These are phyloP conservation scores for Podaxis mareebaensis DNA, from an alignment of 768 basidiomycete species.

Conservation along the genomic window DNA sequence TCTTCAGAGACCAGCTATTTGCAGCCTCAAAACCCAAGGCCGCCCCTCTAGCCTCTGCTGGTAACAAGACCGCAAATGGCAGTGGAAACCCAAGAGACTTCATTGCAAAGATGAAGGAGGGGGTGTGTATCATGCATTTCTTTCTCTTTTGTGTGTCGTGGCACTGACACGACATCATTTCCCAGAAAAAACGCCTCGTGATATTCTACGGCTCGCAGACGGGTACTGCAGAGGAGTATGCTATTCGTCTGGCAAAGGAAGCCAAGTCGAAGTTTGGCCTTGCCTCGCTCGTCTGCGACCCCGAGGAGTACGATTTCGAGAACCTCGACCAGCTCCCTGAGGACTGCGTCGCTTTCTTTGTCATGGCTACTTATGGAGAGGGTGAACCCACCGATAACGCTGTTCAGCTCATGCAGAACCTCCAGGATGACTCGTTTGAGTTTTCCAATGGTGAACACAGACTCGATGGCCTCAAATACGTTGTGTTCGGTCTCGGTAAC, in stretches of 20 bases:
- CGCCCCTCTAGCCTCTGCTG: conserved; percentile 32
- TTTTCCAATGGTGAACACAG: conserved; percentile 79
- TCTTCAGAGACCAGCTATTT: conserved; percentile 84
- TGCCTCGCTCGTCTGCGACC: conserved; percentile 95
- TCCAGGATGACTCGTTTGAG: conserved; percentile 84
- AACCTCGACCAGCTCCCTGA: conserved; percentile 90
- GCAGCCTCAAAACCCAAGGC: conserved; percentile 63
- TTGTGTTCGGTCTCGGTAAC: conserved; percentile 92
- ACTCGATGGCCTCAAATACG: conserved; percentile 88
- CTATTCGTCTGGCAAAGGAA: conserved; percentile 96
- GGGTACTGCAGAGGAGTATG: conserved; percentile 97
- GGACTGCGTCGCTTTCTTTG: conserved; percentile 88
- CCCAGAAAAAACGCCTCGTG: conserved; percentile 91
- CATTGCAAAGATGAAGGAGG: conserved; percentile 90
- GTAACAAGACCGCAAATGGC: conserved; percentile 53
- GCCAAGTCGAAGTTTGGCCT: conserved; percentile 96
- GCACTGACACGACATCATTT: conserved; percentile 14
- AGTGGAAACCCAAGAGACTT: conserved; percentile 92
- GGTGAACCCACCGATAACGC: conserved; percentile 99
- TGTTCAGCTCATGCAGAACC: conserved; percentile 89
- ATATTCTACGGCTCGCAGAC: conserved; percentile 99
- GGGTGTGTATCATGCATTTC: conserved; percentile 52
- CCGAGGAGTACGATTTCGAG: conserved; percentile 98
- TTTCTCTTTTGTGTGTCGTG: conserved; percentile 9
- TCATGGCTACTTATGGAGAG: conserved; percentile 98